Evolutionary conservation across 2,329 filamentous ascomycete genomes (phyloP).

Genomic region (Tolypocladium tropicale): DNA sequence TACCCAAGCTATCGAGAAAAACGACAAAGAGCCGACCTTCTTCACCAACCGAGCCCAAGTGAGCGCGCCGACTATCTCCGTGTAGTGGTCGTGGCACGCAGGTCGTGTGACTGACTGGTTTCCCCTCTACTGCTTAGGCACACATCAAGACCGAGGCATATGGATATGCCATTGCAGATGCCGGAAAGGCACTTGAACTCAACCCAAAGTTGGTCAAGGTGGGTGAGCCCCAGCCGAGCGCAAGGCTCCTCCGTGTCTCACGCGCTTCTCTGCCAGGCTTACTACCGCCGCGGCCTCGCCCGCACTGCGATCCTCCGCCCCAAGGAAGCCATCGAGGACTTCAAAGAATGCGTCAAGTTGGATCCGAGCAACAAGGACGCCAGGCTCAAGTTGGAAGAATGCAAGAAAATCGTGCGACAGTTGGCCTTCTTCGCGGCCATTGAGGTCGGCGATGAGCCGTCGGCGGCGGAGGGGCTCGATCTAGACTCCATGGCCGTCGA

Average conservation of each 20-base stretch:
- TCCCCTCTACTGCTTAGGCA: conserved; percentile 43
- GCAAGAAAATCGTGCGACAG: conserved; percentile 88
- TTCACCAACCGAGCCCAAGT: conserved; percentile 95
- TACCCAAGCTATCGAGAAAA: conserved; percentile 73
- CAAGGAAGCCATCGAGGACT: conserved; percentile 81
- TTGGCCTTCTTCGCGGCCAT: conserved; percentile 92
- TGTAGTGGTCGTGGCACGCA: conserved; percentile 8
- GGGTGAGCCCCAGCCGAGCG: conserved; percentile 11
- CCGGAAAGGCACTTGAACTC: conserved; percentile 81
- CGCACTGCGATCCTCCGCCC: conserved; percentile 85
- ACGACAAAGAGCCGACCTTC: conserved; percentile 78
- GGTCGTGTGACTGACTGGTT: conserved; percentile 37
- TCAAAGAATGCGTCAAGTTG: conserved; percentile 80
- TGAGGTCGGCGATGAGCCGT: conserved; percentile 84
- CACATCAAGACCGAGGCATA: conserved; percentile 94
- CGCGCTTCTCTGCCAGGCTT: conserved; percentile 49
- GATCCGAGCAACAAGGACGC: conserved; percentile 85
- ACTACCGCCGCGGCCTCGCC: conserved; percentile 86
- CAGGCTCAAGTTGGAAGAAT: conserved; percentile 82
- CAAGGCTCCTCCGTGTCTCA: background rate
- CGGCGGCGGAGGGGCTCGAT: conserved; percentile 82
- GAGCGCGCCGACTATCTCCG: conserved; percentile 18
- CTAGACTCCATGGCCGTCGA: conserved; percentile 79
- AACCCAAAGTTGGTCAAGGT: conserved; percentile 87
- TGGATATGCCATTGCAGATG: conserved; percentile 85